Percentiles rank a stretch among this genome's conserved stretches.
phyloP scores from a whole-genome alignment of 176 grass and related monocot genomes.

The Pharus latifolius region DNA sequence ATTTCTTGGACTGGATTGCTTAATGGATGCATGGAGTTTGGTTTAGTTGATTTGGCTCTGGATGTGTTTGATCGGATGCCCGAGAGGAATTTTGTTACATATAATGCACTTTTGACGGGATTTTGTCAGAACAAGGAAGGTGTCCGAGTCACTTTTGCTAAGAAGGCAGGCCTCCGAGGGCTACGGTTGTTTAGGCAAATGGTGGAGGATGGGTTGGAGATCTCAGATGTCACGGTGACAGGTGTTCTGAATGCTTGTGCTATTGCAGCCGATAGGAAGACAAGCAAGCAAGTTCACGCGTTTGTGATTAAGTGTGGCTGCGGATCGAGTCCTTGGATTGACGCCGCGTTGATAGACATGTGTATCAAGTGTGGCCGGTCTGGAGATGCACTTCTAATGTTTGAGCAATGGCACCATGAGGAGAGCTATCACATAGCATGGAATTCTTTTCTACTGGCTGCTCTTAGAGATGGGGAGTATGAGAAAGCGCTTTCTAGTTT shows the following conservation, averaged over 20 bases:
- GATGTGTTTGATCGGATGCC: constrained; percentile 62
- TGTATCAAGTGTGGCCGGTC: constrained; percentile 42
- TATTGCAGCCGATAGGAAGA: constrained; percentile 45
- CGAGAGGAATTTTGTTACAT: constrained; percentile 43
- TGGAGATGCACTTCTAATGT: constrained; percentile 42
- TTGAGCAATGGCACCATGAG: constrained; percentile 29
- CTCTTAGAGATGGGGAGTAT: constrained; percentile 44
- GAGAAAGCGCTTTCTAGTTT: constrained; percentile 38
- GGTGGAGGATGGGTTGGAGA: constrained; percentile 38
- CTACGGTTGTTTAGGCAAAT: constrained; percentile 38
- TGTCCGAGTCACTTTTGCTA: constrained; percentile 23
- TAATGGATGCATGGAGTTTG: constrained; percentile 61
- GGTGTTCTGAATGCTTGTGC: constrained; percentile 56
- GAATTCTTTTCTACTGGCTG: constrained; percentile 41
- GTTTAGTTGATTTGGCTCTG: constrained; percentile 40
- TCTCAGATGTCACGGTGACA: constrained; percentile 48
- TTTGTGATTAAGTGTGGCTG: constrained; percentile 51
- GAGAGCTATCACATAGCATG: constrained; percentile 51
- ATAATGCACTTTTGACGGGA: constrained; percentile 55
- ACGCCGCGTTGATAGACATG: constrained; percentile 61
- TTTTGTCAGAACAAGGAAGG: constrained; percentile 60
- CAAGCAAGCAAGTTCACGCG: constrained; percentile 54
- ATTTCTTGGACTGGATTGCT: constrained; percentile 61
- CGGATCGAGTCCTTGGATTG: constrained; percentile 44
- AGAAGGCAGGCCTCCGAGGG: constrained; percentile 26